phyloP scores from a whole-genome alignment of 2,329 filamentous ascomycete species.

The Parastagonospora avenae region DNA sequence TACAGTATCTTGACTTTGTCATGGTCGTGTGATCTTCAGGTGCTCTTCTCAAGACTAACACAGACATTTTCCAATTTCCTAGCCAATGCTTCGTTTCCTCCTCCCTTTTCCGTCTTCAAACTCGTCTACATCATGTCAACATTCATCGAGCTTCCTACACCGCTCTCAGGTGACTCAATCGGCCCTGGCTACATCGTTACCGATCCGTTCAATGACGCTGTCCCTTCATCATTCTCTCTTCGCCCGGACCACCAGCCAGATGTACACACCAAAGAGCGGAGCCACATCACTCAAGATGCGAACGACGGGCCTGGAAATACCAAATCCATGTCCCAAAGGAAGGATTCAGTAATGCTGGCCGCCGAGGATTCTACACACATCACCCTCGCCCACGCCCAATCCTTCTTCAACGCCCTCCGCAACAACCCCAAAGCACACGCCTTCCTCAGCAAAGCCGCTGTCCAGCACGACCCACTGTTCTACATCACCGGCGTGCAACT shows the following conservation, averaged over 20 bases:
- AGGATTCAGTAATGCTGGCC: constrained; percentile 5
- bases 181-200: constrained; percentile 36
- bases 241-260: constrained; percentile 9
- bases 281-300: constrained; percentile 24
- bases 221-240: constrained; percentile 5
- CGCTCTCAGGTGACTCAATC: constrained; percentile 26
- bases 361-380: constrained; percentile 24
- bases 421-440: constrained; percentile 20
- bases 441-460: constrained; percentile 34
- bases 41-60: neutral
- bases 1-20: neutral
- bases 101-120: neutral
- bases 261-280: constrained; percentile 17
- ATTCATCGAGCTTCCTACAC: constrained; percentile 28
- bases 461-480: constrained; percentile 52
- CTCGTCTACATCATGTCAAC: constrained; percentile 22
- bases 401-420: constrained; percentile 31
- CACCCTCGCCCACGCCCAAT: constrained; percentile 16
- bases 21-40: too few species aligned
- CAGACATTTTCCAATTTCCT: neutral
- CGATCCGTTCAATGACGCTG: constrained; percentile 22
- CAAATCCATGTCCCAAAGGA: neutral
- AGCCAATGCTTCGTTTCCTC: constrained; percentile 1
- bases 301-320: constrained; percentile 16
- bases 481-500: constrained; percentile 56